phyloP scores from a whole-genome alignment of 2,329 filamentous ascomycete genomes.

The Plenodomus lindquistii region DNA sequence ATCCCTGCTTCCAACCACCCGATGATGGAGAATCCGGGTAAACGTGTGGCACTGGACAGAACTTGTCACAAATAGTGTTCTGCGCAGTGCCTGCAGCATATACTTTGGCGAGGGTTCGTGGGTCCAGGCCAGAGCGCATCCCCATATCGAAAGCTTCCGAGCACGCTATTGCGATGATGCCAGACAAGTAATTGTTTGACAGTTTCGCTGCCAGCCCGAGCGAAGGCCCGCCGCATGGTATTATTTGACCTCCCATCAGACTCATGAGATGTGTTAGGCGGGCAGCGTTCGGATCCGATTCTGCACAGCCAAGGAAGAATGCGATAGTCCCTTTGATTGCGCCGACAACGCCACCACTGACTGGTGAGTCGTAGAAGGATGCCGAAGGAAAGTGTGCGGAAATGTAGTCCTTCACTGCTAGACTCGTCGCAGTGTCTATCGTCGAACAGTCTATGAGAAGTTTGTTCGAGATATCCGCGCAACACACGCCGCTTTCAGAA shows the following conservation, averaged over 20 bases:
- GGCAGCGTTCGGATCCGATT: constrained; percentile 50
- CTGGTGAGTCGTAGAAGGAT: constrained; percentile 58
- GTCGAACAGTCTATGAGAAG: constrained; percentile 60
- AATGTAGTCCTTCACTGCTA: constrained; percentile 50
- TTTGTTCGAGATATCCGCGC: constrained; percentile 48
- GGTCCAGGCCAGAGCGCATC: constrained; percentile 61
- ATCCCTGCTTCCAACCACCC: constrained; percentile 58
- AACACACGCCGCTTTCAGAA: constrained; percentile 48
- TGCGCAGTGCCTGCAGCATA: constrained; percentile 58
- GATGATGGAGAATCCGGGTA: constrained; percentile 53
- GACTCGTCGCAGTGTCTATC: constrained; percentile 58
- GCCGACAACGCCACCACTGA: constrained; percentile 58
- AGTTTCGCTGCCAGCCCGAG: constrained; percentile 63
- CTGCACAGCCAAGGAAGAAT: constrained; percentile 59
- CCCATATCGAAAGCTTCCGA: constrained; percentile 65
- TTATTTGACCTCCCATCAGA: constrained; percentile 58
- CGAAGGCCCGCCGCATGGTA: constrained; percentile 60
- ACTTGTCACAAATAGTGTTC: constrained; percentile 56
- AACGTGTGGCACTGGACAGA: constrained; percentile 57
- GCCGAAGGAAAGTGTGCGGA: constrained; percentile 44
- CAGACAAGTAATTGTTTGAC: constrained; percentile 65
- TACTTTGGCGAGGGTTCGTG: constrained; percentile 56
- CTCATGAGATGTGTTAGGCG: constrained; percentile 51
- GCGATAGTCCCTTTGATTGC: constrained; percentile 57
- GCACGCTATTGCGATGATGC: constrained; percentile 61